phyloP scores from a whole-genome alignment of 2,329 filamentous ascomycete genomes.

The Nigrograna mackinnonii region DNA sequence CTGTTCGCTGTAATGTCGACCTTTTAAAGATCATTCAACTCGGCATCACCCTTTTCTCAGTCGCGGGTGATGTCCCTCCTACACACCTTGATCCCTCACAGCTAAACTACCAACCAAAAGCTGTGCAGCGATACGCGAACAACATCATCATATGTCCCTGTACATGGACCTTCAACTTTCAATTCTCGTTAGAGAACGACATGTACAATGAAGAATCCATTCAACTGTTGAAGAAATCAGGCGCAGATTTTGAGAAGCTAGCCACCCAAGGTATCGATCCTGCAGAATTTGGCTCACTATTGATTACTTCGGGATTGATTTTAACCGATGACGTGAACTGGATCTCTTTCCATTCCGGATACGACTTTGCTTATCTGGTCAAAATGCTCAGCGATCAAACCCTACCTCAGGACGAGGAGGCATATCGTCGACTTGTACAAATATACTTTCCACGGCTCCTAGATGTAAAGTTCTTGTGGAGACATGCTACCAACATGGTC shows the following conservation, averaged over 20 bases:
- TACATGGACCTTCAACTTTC: constrained; percentile 99
- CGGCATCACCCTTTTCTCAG: constrained; percentile 89
- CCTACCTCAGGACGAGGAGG: constrained; percentile 84
- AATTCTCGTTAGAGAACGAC: constrained; percentile 90
- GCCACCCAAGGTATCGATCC: constrained; percentile 90
- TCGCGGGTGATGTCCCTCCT: constrained; percentile 85
- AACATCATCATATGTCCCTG: constrained; percentile 71
- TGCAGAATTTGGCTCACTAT: constrained; percentile 81
- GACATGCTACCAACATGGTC: constrained; percentile 73
- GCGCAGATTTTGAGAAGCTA: constrained; percentile 87
- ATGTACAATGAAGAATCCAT: constrained; percentile 98
- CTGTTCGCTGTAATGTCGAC: constrained; percentile 94
- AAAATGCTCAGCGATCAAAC: constrained; percentile 86
- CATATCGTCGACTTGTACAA: constrained; percentile 87
- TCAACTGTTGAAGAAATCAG: constrained; percentile 83
- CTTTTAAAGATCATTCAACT: constrained; percentile 97
- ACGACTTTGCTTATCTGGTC: constrained; percentile 96
- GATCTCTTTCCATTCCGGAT: constrained; percentile 97
- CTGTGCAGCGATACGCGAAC: constrained; percentile 54
- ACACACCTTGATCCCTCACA: constrained; percentile 60
- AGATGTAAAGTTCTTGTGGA: constrained; percentile 97
- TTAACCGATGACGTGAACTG: constrained; percentile 87
- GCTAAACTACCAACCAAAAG: constrained; percentile 46
- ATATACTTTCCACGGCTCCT: constrained; percentile 92
- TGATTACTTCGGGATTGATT: constrained; percentile 91